Evolutionary conservation across 345 rosid genomes (phyloP).

Genomic region (Salix dunnii): DNA sequence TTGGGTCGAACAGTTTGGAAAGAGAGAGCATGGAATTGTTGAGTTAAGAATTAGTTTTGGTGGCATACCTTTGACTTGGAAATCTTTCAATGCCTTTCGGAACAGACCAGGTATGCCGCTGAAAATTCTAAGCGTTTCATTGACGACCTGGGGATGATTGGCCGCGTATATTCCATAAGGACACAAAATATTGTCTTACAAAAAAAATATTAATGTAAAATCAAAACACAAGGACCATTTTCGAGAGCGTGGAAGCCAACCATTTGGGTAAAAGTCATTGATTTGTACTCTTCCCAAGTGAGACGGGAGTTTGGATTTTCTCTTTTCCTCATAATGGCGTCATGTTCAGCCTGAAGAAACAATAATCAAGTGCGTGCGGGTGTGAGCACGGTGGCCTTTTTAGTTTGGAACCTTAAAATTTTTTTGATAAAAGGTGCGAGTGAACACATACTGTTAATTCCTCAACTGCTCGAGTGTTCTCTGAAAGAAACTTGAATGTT

Average conservation of each 20-base stretch:
- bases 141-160: background rate
- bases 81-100: constrained; percentile 35
- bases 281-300: constrained; percentile 6
- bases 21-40: background rate
- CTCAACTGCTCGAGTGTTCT: constrained; percentile 31
- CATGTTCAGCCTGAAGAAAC: constrained; percentile 29
- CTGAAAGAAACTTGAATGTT: constrained; percentile 27
- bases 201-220: background rate
- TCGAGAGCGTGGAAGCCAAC: background rate
- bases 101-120: background rate
- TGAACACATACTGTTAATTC: constrained; percentile 24
- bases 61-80: constrained; percentile 10
- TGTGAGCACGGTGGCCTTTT: background rate
- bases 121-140: background rate
- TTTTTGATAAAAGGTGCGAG: background rate
- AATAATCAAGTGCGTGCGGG: background rate
- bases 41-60: background rate
- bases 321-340: background rate
- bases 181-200: too few species aligned
- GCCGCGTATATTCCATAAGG: background rate
- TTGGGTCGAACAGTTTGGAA: background rate
- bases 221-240: background rate
- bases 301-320: constrained; percentile 11
- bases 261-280: constrained; percentile 30
- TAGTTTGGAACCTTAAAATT: background rate